phyloP scores from a whole-genome alignment of 768 basidiomycete genomes.

The Leucosporidium scottii region DNA sequence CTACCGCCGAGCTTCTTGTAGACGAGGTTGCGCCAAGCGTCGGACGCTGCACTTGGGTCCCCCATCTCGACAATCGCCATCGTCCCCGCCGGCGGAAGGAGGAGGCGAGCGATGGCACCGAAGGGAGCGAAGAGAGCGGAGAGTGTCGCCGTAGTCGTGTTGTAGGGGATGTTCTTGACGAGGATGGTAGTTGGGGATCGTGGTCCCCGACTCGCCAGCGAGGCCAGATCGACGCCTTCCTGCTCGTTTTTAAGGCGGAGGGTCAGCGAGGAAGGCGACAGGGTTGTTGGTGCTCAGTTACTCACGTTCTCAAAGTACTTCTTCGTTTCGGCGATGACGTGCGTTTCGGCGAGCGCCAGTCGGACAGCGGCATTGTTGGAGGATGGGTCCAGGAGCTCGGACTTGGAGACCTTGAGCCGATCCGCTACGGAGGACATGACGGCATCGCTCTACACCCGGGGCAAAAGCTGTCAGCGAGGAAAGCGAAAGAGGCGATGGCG shows the following conservation, averaged over 20 bases:
- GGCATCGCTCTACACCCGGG: slow-evolving; percentile 66
- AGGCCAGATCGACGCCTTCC: slow-evolving; percentile 42
- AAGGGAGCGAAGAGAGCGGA: slow-evolving; percentile 69
- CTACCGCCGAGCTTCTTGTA: slow-evolving; percentile 84
- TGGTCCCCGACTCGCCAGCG: slow-evolving; percentile 41
- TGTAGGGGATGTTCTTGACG: slow-evolving; percentile 95
- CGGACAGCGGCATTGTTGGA: slow-evolving; percentile 84
- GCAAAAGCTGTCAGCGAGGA: not conserved
- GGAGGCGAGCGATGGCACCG: slow-evolving; percentile 59
- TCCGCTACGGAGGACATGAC: slow-evolving; percentile 84
- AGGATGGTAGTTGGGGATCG: slow-evolving; percentile 73
- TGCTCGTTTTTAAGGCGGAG: slow-evolving; percentile 2
- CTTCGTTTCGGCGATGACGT: slow-evolving; percentile 91
- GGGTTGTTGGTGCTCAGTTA: slow-evolving; percentile 36
- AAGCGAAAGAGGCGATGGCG: slow-evolving; percentile 17
- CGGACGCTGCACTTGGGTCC: slow-evolving; percentile 60
- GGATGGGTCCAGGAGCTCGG: slow-evolving; percentile 79
- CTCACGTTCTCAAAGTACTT: slow-evolving; percentile 60
- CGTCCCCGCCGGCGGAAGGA: slow-evolving; percentile 87
- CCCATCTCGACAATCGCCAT: slow-evolving; percentile 84
- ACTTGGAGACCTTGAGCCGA: slow-evolving; percentile 76
- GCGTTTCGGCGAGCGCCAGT: slow-evolving; percentile 91
- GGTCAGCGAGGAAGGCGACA: slow-evolving; percentile 49
- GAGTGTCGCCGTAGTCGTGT: slow-evolving; percentile 68
- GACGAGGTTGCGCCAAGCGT: slow-evolving; percentile 72